Conservation (phyloP, 371 early-diverging fungal species). For the Haplosporangium sp. region DNA sequence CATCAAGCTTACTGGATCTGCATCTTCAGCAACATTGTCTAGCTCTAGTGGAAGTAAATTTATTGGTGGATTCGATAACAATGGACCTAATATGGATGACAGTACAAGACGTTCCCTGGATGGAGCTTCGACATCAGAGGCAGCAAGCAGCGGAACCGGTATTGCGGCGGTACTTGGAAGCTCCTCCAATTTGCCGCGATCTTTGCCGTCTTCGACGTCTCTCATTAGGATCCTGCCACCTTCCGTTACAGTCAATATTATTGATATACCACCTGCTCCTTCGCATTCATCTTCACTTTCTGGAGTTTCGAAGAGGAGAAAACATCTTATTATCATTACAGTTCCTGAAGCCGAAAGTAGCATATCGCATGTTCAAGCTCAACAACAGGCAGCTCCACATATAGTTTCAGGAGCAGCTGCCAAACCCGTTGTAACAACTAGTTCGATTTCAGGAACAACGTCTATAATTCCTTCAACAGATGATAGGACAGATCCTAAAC, state of each 20-base stretch:
- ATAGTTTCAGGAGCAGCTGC: slow-evolving; percentile 26
- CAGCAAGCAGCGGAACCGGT: slow-evolving; percentile 42
- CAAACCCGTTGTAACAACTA: slow-evolving; percentile 42
- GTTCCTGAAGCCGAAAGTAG: slow-evolving; percentile 51
- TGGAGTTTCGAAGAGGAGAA: slow-evolving; percentile 40
- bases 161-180: slow-evolving; percentile 51
- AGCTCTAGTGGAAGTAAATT: slow-evolving; percentile 11
- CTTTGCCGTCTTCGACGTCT: slow-evolving; percentile 45
- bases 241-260: slow-evolving; percentile 31
- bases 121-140: slow-evolving; percentile 27
- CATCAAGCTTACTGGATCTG: slow-evolving; percentile 20
- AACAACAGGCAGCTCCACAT: slow-evolving; percentile 30
- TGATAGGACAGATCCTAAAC: slow-evolving; percentile 14
- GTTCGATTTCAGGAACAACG: slow-evolving; percentile 20
- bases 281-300: slow-evolving; percentile 53
- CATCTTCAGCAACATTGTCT: background rate
- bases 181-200: slow-evolving; percentile 30
- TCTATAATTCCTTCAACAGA: slow-evolving; percentile 24
- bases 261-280: slow-evolving; percentile 54
- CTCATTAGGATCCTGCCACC: slow-evolving; percentile 52
- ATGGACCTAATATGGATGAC: background rate
- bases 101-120: slow-evolving; percentile 8
- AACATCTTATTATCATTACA: slow-evolving; percentile 47
- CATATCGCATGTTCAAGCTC: slow-evolving; percentile 22
- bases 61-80: slow-evolving; percentile 39